Evolutionary conservation across 306 rosid genomes (phyloP).

Genomic region (Boehmeria nivea): DNA sequence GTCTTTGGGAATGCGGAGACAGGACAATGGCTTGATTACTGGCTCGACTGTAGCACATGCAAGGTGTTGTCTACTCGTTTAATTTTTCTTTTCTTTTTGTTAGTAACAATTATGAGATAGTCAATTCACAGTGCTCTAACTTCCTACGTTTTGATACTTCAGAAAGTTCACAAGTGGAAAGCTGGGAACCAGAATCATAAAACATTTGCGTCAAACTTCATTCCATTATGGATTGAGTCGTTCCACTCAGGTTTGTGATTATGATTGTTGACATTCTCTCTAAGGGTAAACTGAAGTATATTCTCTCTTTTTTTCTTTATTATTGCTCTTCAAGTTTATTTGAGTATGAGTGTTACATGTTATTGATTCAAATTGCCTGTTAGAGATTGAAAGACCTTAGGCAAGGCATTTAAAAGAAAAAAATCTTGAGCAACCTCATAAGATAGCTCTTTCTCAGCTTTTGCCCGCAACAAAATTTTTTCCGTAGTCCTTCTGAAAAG

Average conservation of each 20-base stretch:
- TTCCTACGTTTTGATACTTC: conserved; percentile 11
- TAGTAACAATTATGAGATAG: background rate
- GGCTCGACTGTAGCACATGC: conserved; percentile 41
- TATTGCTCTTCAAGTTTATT: too few species aligned
- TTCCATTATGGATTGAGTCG: conserved; percentile 83
- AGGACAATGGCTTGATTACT: conserved; percentile 88
- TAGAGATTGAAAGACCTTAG: too few species aligned
- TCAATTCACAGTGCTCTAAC: background rate
- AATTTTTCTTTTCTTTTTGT: background rate
- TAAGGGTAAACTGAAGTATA: too few species aligned
- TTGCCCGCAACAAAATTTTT: too few species aligned
- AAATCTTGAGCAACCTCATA: too few species aligned
- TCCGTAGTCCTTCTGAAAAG: too few species aligned
- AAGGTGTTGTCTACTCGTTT: conserved; percentile 28
- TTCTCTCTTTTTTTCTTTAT: background rate
- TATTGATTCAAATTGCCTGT: too few species aligned
- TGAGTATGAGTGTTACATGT: too few species aligned
- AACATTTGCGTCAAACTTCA: conserved; percentile 74
- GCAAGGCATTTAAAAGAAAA: too few species aligned
- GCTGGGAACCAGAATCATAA: conserved; percentile 54
- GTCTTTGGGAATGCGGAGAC: conserved; percentile 66
- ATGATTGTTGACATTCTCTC: too few species aligned
- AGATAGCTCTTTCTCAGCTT: too few species aligned
- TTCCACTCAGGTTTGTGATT: conserved; percentile 69
- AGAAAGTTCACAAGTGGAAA: conserved; percentile 59